Percentiles rank a stretch among this genome's conserved stretches.
These are phyloP conservation scores for Sarocladium oryzae DNA, from an alignment of 2,329 filamentous ascomycete species.

Conservation along the genomic window DNA sequence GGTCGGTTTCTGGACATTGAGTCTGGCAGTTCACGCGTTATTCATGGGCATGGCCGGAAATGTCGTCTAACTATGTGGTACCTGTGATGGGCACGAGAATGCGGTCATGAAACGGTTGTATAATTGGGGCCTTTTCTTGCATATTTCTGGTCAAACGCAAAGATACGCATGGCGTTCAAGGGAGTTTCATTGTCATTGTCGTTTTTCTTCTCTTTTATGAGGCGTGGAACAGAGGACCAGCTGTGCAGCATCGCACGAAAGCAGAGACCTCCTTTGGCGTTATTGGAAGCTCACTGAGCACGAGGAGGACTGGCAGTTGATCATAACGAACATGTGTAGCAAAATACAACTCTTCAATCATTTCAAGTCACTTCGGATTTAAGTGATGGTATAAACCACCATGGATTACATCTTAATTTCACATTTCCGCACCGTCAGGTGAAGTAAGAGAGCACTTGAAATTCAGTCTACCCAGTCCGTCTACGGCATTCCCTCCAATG, in stretches of 20 bases:
- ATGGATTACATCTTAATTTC: too few relatives aligned
- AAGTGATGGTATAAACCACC: too few relatives aligned
- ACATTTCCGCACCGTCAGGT: too few relatives aligned
- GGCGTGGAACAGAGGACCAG: neutral
- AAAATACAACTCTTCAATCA: neutral
- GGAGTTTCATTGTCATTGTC: neutral
- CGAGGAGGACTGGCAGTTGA: neutral
- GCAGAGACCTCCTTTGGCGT: neutral
- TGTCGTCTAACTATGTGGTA: conserved; percentile 36
- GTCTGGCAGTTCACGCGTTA: conserved; percentile 84
- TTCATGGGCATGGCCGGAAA: conserved; percentile 94
- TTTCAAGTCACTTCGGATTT: too few relatives aligned
- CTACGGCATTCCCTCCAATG: too few relatives aligned
- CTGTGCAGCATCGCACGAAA: neutral
- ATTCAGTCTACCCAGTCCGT: too few relatives aligned
- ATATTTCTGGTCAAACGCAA: neutral
- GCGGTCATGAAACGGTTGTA: too few relatives aligned
- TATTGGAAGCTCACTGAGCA: neutral
- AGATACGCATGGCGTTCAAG: neutral
- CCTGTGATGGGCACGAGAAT: too few relatives aligned
- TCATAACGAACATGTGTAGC: conserved; percentile 1
- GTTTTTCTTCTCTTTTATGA: neutral
- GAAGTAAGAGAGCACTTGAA: neutral
- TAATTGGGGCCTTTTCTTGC: neutral
- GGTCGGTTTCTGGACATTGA: conserved; percentile 93